These are phyloP conservation scores for Didymella pinodella DNA, from an alignment of 2,329 filamentous ascomycete species.

Conservation along the genomic window DNA sequence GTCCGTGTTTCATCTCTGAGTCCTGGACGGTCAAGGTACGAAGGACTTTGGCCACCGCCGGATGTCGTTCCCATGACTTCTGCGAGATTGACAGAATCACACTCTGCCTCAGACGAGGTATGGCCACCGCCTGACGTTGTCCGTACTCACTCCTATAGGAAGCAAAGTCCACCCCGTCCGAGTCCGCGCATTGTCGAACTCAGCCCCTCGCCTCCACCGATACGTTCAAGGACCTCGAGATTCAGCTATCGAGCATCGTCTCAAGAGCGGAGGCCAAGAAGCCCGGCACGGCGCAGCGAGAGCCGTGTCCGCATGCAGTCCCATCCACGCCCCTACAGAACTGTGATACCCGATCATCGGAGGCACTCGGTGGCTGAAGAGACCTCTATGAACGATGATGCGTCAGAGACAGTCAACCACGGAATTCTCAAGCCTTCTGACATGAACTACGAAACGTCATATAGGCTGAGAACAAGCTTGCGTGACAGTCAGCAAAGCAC, in stretches of 20 bases:
- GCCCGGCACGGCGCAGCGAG: slow-evolving; percentile 19
- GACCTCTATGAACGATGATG: slow-evolving; percentile 25
- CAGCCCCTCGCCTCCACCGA: slow-evolving; percentile 35
- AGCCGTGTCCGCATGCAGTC: slow-evolving; percentile 36
- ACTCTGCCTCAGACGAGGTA: slow-evolving; percentile 24
- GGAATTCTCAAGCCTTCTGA: slow-evolving; percentile 38
- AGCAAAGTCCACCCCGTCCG: slow-evolving; percentile 18
- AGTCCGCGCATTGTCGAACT: slow-evolving; percentile 35
- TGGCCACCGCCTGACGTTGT: slow-evolving; percentile 38
- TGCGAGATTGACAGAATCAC: slow-evolving; percentile 7
- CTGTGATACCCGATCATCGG: slow-evolving; percentile 33
- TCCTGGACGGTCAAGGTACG: slow-evolving; percentile 31
- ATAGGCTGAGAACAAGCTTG: slow-evolving; percentile 26
- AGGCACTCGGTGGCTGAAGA: slow-evolving; percentile 28
- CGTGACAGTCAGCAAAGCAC: slow-evolving; percentile 39
- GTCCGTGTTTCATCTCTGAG: slow-evolving; percentile 33
- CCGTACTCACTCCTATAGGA: slow-evolving; percentile 35
- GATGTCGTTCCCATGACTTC: slow-evolving; percentile 26
- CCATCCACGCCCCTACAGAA: slow-evolving; percentile 36
- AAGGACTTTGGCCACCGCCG: slow-evolving; percentile 29
- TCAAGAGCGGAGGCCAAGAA: slow-evolving; percentile 24
- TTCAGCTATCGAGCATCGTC: slow-evolving; percentile 29
- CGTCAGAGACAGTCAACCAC: slow-evolving; percentile 26
- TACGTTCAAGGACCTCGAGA: slow-evolving; percentile 23
- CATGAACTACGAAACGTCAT: slow-evolving; percentile 28